phyloP scores from a whole-genome alignment of 2,329 filamentous ascomycete species.

The Phialocephala sp. region DNA sequence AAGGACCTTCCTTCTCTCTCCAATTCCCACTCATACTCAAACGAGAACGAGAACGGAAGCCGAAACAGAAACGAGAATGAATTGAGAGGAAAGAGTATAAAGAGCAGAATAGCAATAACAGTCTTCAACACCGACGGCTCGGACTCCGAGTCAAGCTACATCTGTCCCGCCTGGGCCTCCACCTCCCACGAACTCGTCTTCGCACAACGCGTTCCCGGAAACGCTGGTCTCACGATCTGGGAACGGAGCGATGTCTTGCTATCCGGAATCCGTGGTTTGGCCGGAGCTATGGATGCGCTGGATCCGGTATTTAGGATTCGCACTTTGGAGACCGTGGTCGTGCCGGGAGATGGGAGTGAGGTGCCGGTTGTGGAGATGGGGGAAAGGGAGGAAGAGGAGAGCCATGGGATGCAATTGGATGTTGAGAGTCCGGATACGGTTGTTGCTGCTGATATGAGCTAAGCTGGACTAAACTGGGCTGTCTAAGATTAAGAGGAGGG shows the following conservation, averaged over 20 bases:
- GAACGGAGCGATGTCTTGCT: slow-evolving; percentile 35
- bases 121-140: slow-evolving; percentile 33
- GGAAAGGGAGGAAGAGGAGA: slow-evolving; percentile 19
- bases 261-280: slow-evolving; percentile 36
- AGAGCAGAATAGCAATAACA: slow-evolving; percentile 34
- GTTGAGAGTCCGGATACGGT: slow-evolving; percentile 40
- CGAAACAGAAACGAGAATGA: neutral
- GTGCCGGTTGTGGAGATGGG: slow-evolving; percentile 18
- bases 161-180: slow-evolving; percentile 37
- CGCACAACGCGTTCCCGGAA: slow-evolving; percentile 34
- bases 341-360: slow-evolving; percentile 10
- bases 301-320: slow-evolving; percentile 31
- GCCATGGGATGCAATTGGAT: slow-evolving; percentile 35
- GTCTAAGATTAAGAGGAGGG: neutral
- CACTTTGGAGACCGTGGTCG: slow-evolving; percentile 32
- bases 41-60: too few relatives aligned
- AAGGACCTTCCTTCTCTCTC: neutral
- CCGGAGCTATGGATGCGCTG: slow-evolving; percentile 26
- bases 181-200: slow-evolving; percentile 35
- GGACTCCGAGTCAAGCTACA: slow-evolving; percentile 25
- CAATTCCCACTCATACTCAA: too few relatives aligned
- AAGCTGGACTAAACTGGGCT: neutral
- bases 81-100: slow-evolving; percentile 2
- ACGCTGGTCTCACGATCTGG: slow-evolving; percentile 32
- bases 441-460: slow-evolving; percentile 29